Evolutionary conservation across 2,329 filamentous ascomycete genomes (phyloP).

Genomic region (Blumeria hordei): DNA sequence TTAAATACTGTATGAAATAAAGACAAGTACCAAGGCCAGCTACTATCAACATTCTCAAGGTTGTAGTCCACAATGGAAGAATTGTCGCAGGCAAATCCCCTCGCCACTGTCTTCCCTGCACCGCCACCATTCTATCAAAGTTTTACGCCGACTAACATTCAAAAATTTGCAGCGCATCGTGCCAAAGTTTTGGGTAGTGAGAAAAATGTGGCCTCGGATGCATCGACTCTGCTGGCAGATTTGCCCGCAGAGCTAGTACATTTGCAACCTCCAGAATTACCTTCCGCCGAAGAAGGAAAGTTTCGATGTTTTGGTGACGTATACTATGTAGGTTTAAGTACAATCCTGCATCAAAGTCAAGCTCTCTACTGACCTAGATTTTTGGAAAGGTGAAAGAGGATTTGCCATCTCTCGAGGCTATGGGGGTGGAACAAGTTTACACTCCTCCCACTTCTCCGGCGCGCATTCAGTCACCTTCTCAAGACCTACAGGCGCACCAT

Average conservation of each 20-base stretch:
- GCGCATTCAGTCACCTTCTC: background rate
- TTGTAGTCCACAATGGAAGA: slow-evolving; percentile 28
- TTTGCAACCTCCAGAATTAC: slow-evolving; percentile 61
- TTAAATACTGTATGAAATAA: too few relatives aligned
- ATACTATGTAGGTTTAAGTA: slow-evolving; percentile 25
- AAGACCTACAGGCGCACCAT: slow-evolving; percentile 22
- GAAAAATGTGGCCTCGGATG: slow-evolving; percentile 1
- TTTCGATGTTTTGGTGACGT: slow-evolving; percentile 53
- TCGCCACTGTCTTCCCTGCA: slow-evolving; percentile 51
- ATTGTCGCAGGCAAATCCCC: slow-evolving; percentile 21
- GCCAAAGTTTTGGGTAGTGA: slow-evolving; percentile 8
- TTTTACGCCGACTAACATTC: slow-evolving; percentile 56
- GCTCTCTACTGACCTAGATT: slow-evolving; percentile 5
- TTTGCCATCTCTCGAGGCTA: slow-evolving; percentile 41
- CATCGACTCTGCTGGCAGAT: slow-evolving; percentile 10
- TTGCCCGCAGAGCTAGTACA: slow-evolving; percentile 37
- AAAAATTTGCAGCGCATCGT: slow-evolving; percentile 28
- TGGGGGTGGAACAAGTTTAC: slow-evolving; percentile 48
- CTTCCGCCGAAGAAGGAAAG: slow-evolving; percentile 29
- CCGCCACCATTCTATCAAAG: slow-evolving; percentile 78
- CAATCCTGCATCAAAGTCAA: background rate
- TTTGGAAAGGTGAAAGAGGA: slow-evolving; percentile 28
- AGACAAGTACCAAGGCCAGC: too few relatives aligned
- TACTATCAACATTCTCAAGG: too few relatives aligned
- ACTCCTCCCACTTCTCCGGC: slow-evolving; percentile 11